Evolutionary conservation across 2,329 filamentous ascomycete species (phyloP), one percentile per base, ranked within the genome.

Genomic region (Pezicula carpinea): DNA sequence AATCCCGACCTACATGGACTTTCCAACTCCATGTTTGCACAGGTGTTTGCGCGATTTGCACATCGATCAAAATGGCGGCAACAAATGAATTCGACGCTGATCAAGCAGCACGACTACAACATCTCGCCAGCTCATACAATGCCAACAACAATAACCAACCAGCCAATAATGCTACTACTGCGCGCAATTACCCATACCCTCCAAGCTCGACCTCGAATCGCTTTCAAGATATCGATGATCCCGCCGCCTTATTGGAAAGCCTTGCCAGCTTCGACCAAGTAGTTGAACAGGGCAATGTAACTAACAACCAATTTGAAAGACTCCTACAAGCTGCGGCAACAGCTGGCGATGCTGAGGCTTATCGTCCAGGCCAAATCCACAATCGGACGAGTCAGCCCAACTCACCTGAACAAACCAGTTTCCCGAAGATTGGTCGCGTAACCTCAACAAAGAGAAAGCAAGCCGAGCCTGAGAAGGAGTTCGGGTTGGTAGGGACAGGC

Each of bases 321-420:
- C 42, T 61, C 14, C 46, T 61, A 8, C 43, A 60, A 46, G 58
- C 60, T 19, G 60, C 53, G 23, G 58, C 52, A 19, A 59, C 53
- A 6, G 55, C 59, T 44, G 57, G 48, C 33, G 58, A 47, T 11
- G 43, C 38, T 44, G 48, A 50, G 38, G 38, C 32, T 17, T 19
- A 22, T 18, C 53, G 32, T 26, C 23, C 17, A n/a, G 43, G 40
- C 32, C 17, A 38, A 18, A 17, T 13, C 18, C 22, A 41, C 6
- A 43, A 13, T 31, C 22, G 34, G 17, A 19, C 33, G 26, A 21
- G 21, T 22, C 38, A 45, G 31, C 29, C 35, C 39, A 42, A 44
- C 34, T 34, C 21, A 26, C 26, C 26, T 11, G 26, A 29, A 4
- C 26, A 11, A 8, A 11, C 6, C 7, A 15, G 17, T 26, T 26